Percentiles rank a stretch among this genome's conserved stretches.
Conservation (phyloP, 345 rosid genomes). For the Garcia nutans region DNA sequence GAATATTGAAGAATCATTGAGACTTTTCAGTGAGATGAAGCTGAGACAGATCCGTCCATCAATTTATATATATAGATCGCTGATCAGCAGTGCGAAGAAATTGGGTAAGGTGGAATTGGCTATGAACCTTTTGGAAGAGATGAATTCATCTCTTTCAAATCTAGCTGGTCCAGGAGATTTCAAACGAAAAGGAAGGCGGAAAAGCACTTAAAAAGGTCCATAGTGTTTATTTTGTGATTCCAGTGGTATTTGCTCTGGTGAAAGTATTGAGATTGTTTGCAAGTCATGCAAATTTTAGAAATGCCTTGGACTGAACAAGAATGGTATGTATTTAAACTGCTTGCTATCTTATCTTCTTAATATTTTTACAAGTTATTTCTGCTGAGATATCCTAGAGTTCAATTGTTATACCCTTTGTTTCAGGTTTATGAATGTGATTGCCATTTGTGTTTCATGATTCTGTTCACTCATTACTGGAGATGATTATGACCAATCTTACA, state of each 20-base stretch:
- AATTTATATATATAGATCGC: conserved; percentile 54
- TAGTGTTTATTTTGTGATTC: too few species aligned
- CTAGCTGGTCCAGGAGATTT: conserved; percentile 65
- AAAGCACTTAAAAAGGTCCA: conserved; percentile 6
- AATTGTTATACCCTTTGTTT: not conserved
- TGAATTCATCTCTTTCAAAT: conserved; percentile 50
- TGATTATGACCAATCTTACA: not conserved
- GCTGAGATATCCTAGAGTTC: not conserved
- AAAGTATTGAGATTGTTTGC: not conserved
- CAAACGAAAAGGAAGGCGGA: conserved; percentile 45
- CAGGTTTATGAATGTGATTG: not conserved
- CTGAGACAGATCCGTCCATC: conserved; percentile 60
- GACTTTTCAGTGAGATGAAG: conserved; percentile 77
- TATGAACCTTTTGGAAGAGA: conserved; percentile 48
- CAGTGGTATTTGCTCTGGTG: too few species aligned
- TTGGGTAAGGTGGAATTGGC: conserved; percentile 54
- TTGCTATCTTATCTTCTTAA: not conserved
- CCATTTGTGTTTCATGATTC: not conserved
- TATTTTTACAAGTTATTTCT: too few species aligned
- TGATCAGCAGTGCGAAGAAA: conserved; percentile 44
- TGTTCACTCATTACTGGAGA: not conserved
- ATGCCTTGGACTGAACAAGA: too few species aligned
- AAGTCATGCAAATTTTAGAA: not conserved
- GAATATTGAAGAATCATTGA: conserved; percentile 52
- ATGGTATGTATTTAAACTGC: not conserved